Percentiles rank a stretch among this genome's conserved stretches.
phyloP scores from a whole-genome alignment of 2,329 filamentous ascomycete genomes.

The Colletotrichum sp. region DNA sequence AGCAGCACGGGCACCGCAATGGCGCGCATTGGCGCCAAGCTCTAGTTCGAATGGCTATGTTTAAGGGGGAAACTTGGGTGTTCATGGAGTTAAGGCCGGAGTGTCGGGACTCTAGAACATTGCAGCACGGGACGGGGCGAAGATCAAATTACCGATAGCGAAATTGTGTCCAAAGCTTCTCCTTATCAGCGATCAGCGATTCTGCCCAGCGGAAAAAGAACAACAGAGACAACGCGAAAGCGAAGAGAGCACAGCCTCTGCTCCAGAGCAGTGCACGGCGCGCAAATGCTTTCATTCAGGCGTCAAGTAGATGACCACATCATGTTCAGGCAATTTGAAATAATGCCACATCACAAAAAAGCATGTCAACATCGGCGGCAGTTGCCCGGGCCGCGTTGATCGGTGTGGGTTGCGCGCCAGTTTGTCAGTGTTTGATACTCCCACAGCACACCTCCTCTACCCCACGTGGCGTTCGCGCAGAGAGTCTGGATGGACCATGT shows the following conservation, averaged over 20 bases:
- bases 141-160: conserved; percentile 2
- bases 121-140: neutral
- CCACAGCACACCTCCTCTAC: neutral
- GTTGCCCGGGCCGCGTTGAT: neutral
- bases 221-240: neutral
- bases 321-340: neutral
- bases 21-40: neutral
- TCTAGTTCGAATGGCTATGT: neutral
- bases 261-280: neutral
- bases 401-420: neutral
- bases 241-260: neutral
- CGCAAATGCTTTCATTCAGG: neutral
- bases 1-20: neutral
- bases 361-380: neutral
- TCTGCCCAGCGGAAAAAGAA: neutral
- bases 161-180: neutral
- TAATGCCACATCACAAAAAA: neutral
- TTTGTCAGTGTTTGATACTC: neutral
- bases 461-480: neutral
- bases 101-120: neutral
- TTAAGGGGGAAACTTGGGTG: neutral
- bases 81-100: neutral
- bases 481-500: neutral
- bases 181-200: neutral
- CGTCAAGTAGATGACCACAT: neutral